These are phyloP conservation scores for Rubia yunnanensis DNA, from an alignment of 257 asterid species.

Conservation along the genomic window DNA sequence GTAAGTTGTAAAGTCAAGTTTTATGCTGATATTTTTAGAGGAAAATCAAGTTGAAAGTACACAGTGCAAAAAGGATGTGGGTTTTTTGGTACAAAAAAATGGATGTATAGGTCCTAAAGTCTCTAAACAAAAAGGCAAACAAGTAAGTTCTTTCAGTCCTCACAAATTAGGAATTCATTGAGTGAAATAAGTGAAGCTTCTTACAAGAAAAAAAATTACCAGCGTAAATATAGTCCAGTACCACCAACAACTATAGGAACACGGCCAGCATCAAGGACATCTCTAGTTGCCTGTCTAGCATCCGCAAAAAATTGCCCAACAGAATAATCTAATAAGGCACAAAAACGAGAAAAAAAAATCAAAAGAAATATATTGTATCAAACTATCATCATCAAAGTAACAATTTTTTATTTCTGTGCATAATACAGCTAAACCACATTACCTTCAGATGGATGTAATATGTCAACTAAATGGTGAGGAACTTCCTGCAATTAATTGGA, in stretches of 20 bases:
- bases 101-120: neutral
- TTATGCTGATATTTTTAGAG: neutral
- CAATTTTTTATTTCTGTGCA: neutral
- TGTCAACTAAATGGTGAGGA: slow-evolving; percentile 88
- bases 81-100: neutral
- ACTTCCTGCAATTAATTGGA: slow-evolving; percentile 51
- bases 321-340: slow-evolving; percentile 59
- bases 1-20: neutral
- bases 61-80: neutral
- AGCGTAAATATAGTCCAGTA: slow-evolving; percentile 88
- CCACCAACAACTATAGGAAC: slow-evolving; percentile 93
- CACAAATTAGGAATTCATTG: neutral
- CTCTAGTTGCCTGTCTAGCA: slow-evolving; percentile 71
- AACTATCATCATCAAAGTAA: neutral
- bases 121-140: neutral
- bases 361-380: neutral
- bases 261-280: slow-evolving; percentile 54
- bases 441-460: slow-evolving; percentile 97
- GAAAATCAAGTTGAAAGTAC: neutral
- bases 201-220: slow-evolving; percentile 42
- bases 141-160: neutral
- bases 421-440: slow-evolving; percentile 14
- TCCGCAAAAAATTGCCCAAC: slow-evolving; percentile 80
- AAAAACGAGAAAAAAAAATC: neutral
- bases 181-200: neutral